phyloP scores from a whole-genome alignment of 1,139 yeast genomes.

The Candida sanyaensis region DNA sequence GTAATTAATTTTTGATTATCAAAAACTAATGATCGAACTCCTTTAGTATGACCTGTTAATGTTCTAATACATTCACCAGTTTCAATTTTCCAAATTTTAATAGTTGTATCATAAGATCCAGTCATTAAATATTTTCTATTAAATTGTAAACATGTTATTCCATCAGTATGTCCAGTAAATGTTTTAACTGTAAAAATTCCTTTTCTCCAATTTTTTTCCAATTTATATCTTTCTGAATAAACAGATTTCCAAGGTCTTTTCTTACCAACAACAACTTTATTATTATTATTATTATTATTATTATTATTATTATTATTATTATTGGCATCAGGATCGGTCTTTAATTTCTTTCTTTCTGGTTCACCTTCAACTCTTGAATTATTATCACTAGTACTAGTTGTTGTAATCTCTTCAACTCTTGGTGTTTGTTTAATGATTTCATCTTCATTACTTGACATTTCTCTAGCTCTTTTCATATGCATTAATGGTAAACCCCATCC shows the following conservation, averaged over 20 bases:
- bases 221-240: conserved; percentile 84
- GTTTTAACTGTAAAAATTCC: conserved; percentile 67
- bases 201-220: conserved; percentile 93
- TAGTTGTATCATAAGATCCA: conserved; percentile 88
- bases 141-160: conserved; percentile 83
- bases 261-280: conserved; percentile 16
- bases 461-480: conserved; percentile 77
- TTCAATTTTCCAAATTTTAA: conserved; percentile 86
- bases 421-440: conserved; percentile 20
- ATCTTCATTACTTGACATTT: conserved; percentile 34
- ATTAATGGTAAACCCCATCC: conserved; percentile 98
- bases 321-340: neutral
- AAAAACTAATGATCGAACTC: conserved; percentile 80
- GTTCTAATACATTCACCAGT: conserved; percentile 79
- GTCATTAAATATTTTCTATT: conserved; percentile 76
- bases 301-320: neutral
- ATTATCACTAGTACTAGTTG: too few species aligned
- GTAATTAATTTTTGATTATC: conserved; percentile 89
- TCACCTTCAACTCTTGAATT: conserved; percentile 1
- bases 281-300: too few species aligned
- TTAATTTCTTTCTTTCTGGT: conserved; percentile 7
- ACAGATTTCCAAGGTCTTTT: conserved; percentile 94
- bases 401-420: conserved; percentile 18
- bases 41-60: conserved; percentile 79
- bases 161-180: conserved; percentile 85